Evolutionary conservation across 2,329 filamentous ascomycete species (phyloP).

Genomic region (Colletotrichum orchidophilum): DNA sequence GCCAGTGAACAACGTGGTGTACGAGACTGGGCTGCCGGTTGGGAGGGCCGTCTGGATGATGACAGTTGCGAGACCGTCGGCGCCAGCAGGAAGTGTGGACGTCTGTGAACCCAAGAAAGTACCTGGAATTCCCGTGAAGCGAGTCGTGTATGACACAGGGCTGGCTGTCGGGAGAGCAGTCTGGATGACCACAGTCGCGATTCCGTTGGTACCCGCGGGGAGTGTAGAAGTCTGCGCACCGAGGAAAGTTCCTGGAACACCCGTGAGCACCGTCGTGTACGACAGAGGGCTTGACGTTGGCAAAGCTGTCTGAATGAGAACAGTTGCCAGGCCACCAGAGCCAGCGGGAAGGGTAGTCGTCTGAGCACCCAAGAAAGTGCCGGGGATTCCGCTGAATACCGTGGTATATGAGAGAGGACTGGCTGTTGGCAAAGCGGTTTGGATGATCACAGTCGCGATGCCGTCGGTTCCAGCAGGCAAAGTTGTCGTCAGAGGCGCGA

Average conservation of each 20-base stretch:
- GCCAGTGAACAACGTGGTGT: not conserved
- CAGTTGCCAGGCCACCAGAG: not conserved
- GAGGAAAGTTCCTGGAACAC: not conserved
- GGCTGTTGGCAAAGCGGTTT: not conserved
- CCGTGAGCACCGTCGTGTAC: constrained; percentile 2
- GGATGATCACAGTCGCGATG: not conserved
- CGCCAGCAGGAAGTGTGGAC: not conserved
- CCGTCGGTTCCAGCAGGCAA: not conserved
- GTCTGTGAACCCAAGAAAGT: not conserved
- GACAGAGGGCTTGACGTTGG: not conserved
- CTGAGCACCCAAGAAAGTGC: not conserved
- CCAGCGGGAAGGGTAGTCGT: not conserved
- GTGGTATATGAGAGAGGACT: not conserved
- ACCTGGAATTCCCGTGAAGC: not conserved
- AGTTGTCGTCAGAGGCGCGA: not conserved
- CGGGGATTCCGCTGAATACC: not conserved
- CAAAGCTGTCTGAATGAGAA: not conserved
- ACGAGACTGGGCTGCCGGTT: not conserved
- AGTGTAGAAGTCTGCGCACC: not conserved
- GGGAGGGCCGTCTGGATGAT: constrained; percentile 5
- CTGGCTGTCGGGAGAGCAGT: not conserved
- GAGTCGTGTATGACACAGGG: not conserved
- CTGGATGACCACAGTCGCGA: constrained; percentile 9
- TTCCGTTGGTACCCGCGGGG: not conserved
- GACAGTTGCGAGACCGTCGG: constrained; percentile 1